phyloP scores from a whole-genome alignment of 257 asterid genomes.

The Fraxinus americana region DNA sequence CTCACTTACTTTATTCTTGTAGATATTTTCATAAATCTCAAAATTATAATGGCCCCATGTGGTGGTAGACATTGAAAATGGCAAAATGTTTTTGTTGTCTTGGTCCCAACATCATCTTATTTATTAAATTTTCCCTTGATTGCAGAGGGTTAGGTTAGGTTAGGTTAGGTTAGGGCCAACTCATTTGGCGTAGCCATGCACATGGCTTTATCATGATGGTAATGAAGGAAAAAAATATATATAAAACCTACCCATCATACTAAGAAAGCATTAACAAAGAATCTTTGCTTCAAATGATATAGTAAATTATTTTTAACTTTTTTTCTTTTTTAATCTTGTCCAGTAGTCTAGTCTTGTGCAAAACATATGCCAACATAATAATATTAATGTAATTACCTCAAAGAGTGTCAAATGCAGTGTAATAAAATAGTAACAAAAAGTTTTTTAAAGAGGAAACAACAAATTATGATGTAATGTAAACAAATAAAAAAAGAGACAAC shows the following conservation, averaged over 20 bases:
- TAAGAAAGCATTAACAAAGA: no score
- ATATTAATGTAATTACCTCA: not conserved
- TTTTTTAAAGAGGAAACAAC: no score
- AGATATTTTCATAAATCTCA: no score
- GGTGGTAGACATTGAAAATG: constrained; percentile 35
- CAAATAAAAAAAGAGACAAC: not conserved
- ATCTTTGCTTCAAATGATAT: no score
- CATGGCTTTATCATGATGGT: constrained; percentile 36
- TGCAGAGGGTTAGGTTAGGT: constrained; percentile 17
- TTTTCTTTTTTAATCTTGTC: no score
- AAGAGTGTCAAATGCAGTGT: not conserved
- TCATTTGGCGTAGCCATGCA: constrained; percentile 37
- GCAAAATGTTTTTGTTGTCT: constrained; percentile 39
- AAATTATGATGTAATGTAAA: not conserved
- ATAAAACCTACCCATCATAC: no score
- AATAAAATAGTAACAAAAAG: not conserved
- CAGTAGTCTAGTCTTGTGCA: no score
- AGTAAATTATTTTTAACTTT: no score
- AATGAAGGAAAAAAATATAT: no score
- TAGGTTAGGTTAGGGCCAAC: constrained; percentile 36
- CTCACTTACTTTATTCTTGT: no score
- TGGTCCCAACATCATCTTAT: constrained; percentile 32
- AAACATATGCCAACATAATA: no score
- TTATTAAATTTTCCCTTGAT: constrained; percentile 24
- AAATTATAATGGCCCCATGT: constrained; percentile 29